Percentiles rank a stretch among this genome's conserved stretches.
phyloP scores from a whole-genome alignment of 345 rosid species.

The Gossypium sturtianum region DNA sequence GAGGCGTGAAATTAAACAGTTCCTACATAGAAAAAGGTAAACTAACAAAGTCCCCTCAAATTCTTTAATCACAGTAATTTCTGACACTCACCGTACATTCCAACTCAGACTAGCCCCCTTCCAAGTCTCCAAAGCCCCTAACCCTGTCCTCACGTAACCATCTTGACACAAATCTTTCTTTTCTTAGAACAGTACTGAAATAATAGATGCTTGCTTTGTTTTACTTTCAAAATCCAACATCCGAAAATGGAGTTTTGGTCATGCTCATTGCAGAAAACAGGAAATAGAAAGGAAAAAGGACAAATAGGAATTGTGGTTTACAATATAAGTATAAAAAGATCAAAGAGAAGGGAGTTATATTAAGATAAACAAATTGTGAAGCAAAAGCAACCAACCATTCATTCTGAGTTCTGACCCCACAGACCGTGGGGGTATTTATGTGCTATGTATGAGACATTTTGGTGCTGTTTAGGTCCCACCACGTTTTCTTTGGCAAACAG shows the following conservation, averaged over 20 bases:
- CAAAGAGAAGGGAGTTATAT: background rate
- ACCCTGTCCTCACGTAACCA: too few species aligned
- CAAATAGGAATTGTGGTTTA: too few species aligned
- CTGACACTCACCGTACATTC: background rate
- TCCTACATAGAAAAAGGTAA: background rate
- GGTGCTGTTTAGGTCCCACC: slow-evolving; percentile 33
- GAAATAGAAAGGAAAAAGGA: background rate
- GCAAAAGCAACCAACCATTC: slow-evolving; percentile 17
- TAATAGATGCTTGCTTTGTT: background rate
- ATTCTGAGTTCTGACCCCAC: slow-evolving; percentile 26
- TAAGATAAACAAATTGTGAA: background rate
- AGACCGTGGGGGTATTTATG: background rate
- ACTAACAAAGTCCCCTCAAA: background rate
- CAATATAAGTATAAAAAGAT: background rate
- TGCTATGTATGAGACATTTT: background rate
- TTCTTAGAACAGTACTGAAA: too few species aligned
- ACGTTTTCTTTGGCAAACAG: slow-evolving; percentile 46
- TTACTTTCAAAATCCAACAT: slow-evolving; percentile 4
- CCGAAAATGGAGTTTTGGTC: background rate
- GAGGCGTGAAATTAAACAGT: background rate
- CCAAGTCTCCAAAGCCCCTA: background rate
- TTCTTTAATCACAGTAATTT: background rate
- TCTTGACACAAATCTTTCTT: background rate
- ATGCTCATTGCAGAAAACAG: background rate
- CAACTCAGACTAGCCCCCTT: background rate